Evolutionary conservation across 1,284 basidiomycete genomes (phyloP), one percentile per base, ranked within the genome.

Genomic region (Ceratobasidium sp.): DNA sequence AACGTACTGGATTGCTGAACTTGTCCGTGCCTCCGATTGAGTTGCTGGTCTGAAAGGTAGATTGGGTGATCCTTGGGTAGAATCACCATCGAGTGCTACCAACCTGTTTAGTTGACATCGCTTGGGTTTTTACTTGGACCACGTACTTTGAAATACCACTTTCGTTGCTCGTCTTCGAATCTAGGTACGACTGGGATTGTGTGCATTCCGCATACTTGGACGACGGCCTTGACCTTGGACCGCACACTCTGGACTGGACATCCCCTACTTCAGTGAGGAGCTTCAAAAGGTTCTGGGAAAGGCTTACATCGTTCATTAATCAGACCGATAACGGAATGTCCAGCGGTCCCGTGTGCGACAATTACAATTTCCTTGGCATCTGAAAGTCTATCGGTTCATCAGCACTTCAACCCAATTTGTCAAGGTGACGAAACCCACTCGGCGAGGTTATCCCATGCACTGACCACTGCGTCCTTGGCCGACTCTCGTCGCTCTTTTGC

Each of bases 371-470:
- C 84, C 52, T 85, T 82, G 3, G 90, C 90, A 43, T 83, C 82
- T 2, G 88, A 89, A 69, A 94, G 80, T 72, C 92, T 94, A 72
- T 5, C 20, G 10, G 3, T n/a, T 43, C 20, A 6, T 29, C 52
- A 10, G 8, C 20, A 47, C 64, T 22, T 69, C 29, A n/a, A n/a
- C n/a, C 27, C 34, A 34, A 45, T 38, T 12, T 20, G 27, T 31
- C 68, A 40, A 49, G 17, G 53, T 35, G 58, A 70, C 1, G 55
- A 0, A 70, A 85, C 79, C 57, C 72, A 94, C 93, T 92, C 86
- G 68, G 97, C 83, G 73, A 94, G 94, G 77, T 98, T 96, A 79
- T 98, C 96, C 96, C 96, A 99, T 2, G 98, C 77, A 76, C 96
- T 96, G 6, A 84, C 82, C 70, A 96, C 78, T 25, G 94, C 79